Percentiles rank a stretch among this genome's conserved stretches.
phyloP scores from a whole-genome alignment of 352 stramenopile species.

The Pseudoperonospora humuli region DNA sequence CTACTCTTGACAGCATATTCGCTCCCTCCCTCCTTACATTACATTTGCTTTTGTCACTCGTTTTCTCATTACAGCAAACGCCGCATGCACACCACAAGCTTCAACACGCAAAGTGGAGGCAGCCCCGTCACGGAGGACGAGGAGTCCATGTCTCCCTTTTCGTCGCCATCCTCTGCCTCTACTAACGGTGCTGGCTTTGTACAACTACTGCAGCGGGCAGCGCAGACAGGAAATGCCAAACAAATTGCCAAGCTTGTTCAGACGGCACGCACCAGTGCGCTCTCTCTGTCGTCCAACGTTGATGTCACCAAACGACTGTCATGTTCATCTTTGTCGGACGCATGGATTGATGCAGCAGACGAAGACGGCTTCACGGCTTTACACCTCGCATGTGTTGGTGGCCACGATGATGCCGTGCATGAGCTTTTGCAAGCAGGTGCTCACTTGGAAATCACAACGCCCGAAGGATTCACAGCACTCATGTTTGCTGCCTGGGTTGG shows the following conservation, averaged over 20 bases:
- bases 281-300: slow-evolving; percentile 16
- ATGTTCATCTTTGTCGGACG: slow-evolving; percentile 11
- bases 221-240: slow-evolving; percentile 38
- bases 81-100: slow-evolving; percentile 30
- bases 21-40: background rate
- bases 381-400: slow-evolving; percentile 47
- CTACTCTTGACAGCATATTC: background rate
- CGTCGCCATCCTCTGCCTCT: slow-evolving; percentile 23
- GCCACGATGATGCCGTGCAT: slow-evolving; percentile 35
- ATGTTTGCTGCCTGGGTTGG: slow-evolving; percentile 47
- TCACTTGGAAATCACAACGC: slow-evolving; percentile 33
- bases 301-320: slow-evolving; percentile 16
- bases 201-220: slow-evolving; percentile 34
- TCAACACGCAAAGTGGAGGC: slow-evolving; percentile 43
- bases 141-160: slow-evolving; percentile 34
- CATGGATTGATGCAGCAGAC: slow-evolving; percentile 31
- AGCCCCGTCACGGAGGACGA: slow-evolving; percentile 52
- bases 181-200: slow-evolving; percentile 18
- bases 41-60: background rate
- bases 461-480: slow-evolving; percentile 49
- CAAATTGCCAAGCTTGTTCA: slow-evolving; percentile 42
- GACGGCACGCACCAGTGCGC: slow-evolving; percentile 19
- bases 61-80: slow-evolving; percentile 9
- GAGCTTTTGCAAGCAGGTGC: slow-evolving; percentile 35
- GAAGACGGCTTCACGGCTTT: slow-evolving; percentile 56